Evolutionary conservation across 257 asterid genomes (phyloP).

Genomic region (Solanum habrochaites): DNA sequence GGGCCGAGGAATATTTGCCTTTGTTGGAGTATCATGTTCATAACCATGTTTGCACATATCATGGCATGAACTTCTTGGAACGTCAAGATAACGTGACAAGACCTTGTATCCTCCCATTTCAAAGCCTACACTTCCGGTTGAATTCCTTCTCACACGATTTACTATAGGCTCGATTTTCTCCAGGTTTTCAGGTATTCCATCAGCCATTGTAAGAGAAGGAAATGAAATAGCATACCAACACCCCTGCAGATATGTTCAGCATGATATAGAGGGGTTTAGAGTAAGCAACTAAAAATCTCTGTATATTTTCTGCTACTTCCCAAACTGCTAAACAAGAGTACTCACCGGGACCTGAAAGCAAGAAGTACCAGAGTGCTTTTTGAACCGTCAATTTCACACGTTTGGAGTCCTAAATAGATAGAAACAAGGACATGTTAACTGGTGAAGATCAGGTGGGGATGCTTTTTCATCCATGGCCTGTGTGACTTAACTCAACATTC

Average conservation of each 20-base stretch:
- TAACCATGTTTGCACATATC: not conserved
- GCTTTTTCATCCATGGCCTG: not conserved
- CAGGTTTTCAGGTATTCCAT: not conserved
- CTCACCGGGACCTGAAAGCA: not conserved
- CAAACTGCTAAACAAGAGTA: not conserved
- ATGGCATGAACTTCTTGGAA: conserved; percentile 1
- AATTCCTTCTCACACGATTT: conserved; percentile 8
- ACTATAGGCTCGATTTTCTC: conserved; percentile 6
- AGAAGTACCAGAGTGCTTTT: not conserved
- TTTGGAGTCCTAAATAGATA: not conserved
- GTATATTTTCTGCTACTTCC: not conserved
- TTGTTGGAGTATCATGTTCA: not conserved
- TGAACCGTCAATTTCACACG: not conserved
- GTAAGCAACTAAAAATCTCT: not conserved
- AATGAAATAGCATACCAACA: not conserved
- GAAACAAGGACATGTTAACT: not conserved
- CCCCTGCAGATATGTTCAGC: not conserved
- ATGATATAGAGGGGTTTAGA: not conserved
- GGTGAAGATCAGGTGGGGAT: not conserved
- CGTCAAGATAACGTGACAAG: conserved; percentile 21
- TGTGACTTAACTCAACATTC: not conserved
- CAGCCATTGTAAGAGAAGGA: conserved; percentile 1
- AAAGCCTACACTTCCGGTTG: conserved; percentile 10
- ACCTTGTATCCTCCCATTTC: conserved; percentile 6
- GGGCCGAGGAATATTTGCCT: not conserved